Percentiles rank a stretch among this genome's conserved stretches.
phyloP scores from a whole-genome alignment of 1,139 yeast species.

The Candida sp. region DNA sequence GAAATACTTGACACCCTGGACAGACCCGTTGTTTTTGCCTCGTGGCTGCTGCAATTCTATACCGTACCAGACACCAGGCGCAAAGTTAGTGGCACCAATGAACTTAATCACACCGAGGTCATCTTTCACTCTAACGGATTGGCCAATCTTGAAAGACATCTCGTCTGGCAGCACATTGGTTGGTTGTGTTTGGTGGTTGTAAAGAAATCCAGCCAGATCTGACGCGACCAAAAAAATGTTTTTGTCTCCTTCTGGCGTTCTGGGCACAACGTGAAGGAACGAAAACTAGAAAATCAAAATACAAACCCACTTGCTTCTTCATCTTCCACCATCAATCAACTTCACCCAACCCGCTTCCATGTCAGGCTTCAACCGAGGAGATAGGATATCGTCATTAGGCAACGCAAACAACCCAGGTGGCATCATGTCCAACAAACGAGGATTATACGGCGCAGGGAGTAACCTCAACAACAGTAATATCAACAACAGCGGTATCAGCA shows the following conservation, averaged over 20 bases:
- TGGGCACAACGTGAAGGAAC: no score
- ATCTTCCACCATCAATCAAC: not conserved
- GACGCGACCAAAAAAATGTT: not conserved
- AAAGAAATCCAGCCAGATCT: not conserved
- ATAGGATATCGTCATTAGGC: conserved; percentile 4
- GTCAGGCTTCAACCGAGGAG: conserved; percentile 3
- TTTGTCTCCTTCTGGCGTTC: no score
- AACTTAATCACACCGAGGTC: conserved; percentile 50
- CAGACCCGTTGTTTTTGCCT: conserved; percentile 85
- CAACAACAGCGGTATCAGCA: conserved; percentile 3
- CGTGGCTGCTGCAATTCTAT: conserved; percentile 63
- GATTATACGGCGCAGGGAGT: not conserved
- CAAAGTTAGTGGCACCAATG: conserved; percentile 59
- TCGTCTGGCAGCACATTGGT: not conserved
- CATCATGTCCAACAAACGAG: conserved; percentile 1
- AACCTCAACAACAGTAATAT: not conserved
- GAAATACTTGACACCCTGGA: conserved; percentile 69
- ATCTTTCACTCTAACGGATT: conserved; percentile 44
- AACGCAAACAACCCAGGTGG: not conserved
- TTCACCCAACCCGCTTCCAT: not conserved
- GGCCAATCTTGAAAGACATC: conserved; percentile 33
- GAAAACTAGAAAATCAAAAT: no score
- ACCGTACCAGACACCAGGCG: conserved; percentile 80
- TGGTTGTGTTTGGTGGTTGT: no score
- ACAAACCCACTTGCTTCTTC: no score